phyloP scores from a whole-genome alignment of 345 rosid genomes.

The Gossypium rotundifolium region DNA sequence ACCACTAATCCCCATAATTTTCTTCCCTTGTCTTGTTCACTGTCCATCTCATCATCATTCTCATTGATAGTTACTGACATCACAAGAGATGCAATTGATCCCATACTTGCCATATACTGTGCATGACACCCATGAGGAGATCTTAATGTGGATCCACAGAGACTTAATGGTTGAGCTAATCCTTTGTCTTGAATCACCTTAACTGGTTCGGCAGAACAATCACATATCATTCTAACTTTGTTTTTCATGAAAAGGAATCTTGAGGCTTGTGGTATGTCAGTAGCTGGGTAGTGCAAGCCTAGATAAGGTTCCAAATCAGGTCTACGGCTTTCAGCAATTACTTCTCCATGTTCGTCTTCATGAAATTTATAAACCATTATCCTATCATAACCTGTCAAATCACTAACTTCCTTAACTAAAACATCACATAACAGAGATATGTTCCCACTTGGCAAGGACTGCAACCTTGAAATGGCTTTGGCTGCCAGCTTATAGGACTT shows the following conservation, averaged over 20 bases:
- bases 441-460: slow-evolving; percentile 62
- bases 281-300: slow-evolving; percentile 81
- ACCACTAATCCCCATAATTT: slow-evolving; percentile 87
- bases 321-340: slow-evolving; percentile 54
- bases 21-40: slow-evolving; percentile 41
- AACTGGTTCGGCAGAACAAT: slow-evolving; percentile 54
- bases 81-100: slow-evolving; percentile 73
- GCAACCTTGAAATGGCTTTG: slow-evolving; percentile 75
- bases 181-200: slow-evolving; percentile 62
- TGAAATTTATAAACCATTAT: slow-evolving; percentile 86
- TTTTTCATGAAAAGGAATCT: slow-evolving; percentile 78
- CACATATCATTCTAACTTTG: slow-evolving; percentile 84
- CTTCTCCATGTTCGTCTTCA: slow-evolving; percentile 92
- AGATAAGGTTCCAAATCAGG: slow-evolving; percentile 61
- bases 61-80: slow-evolving; percentile 78
- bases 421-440: slow-evolving; percentile 53
- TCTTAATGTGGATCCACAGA: slow-evolving; percentile 71
- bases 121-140: slow-evolving; percentile 88
- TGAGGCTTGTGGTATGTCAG: slow-evolving; percentile 88
- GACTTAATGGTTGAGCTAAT: slow-evolving; percentile 59
- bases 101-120: slow-evolving; percentile 83
- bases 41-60: slow-evolving; percentile 36
- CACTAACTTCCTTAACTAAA: slow-evolving; percentile 70
- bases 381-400: slow-evolving; percentile 74
- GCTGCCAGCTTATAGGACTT: slow-evolving; percentile 78